These are phyloP conservation scores for Dissoconium aciculare DNA, from an alignment of 2,329 filamentous ascomycete species.

Conservation along the genomic window DNA sequence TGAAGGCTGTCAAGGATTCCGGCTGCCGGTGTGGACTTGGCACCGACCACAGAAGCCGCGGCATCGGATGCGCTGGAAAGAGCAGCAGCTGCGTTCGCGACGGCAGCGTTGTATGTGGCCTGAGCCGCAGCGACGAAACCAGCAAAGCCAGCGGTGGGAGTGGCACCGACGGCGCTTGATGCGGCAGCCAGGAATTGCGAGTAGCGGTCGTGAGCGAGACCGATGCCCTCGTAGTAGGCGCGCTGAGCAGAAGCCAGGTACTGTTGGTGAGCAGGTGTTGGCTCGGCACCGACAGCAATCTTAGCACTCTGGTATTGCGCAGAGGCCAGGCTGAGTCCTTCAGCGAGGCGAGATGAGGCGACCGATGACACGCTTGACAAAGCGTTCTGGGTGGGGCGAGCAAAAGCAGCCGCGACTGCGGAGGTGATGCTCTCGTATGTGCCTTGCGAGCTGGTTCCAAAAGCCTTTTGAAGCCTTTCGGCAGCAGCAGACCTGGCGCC, in stretches of 20 bases:
- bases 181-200: constrained; percentile 59
- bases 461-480: constrained; percentile 40
- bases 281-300: constrained; percentile 47
- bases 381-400: constrained; percentile 5
- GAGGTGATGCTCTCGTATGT: constrained; percentile 32
- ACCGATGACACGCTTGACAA: constrained; percentile 41
- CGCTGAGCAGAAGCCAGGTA: constrained; percentile 45
- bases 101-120: constrained; percentile 24
- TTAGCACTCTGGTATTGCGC: constrained; percentile 56
- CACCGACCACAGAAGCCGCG: constrained; percentile 13
- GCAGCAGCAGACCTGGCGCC: constrained; percentile 49
- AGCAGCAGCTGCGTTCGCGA: constrained; percentile 20
- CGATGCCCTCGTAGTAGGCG: constrained; percentile 65
- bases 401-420: background rate
- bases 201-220: constrained; percentile 64
- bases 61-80: constrained; percentile 15
- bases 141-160: constrained; percentile 53
- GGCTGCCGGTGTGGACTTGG: background rate
- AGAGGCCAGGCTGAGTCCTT: constrained; percentile 56
- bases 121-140: constrained; percentile 42
- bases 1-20: constrained; percentile 16
- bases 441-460: constrained; percentile 31
- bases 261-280: constrained; percentile 41
- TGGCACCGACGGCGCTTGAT: constrained; percentile 51
- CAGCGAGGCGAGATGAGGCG: constrained; percentile 53